Base-by-base conservation (phyloP, 192 early-diverging fungal species). In the Coemansia sp. region DNA sequence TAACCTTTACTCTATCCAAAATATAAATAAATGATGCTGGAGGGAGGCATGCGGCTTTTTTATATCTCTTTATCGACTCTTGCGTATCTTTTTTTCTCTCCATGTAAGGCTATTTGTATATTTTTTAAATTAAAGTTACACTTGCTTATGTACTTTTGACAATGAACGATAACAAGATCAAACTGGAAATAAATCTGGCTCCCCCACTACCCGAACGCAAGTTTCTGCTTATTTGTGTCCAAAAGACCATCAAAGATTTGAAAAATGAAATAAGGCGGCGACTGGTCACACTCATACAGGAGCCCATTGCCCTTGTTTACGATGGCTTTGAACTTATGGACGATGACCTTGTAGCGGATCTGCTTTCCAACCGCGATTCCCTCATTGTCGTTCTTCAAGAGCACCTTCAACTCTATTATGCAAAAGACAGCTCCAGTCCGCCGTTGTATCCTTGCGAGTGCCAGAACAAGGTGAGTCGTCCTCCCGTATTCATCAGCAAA, bases 261-360 rank as follows among this genome's bases (percentile, higher is more conserved):
- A 66, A 63, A 55, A 66, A 59, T 28, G 78, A 81, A 43, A 68
- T 81, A 35, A 61, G 43, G 16, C 68, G 78, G 16, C 78, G 78
- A 26, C 37, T 81, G 12, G 25, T 43, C 1, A 21, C 43, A 4
- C 57, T 80, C 7, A 69, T 66, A 28, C 53, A 29, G 0, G 58
- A 64, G n/a, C 72, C 78, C 2, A 51, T 80, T 15, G 28, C 34
- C 0, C 58, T 80, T 3, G 25, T 52, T 0, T 39, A 40, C 2
- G 58, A 63, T 31, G 78, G 68, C 6, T 74, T 56, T 45, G 78
- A 74, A 62, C 61, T 80, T 30, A 80, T 80, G 78, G 78, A 80
- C 49, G 72, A 80, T 16, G 78, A 75, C 16, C 48, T 59, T 12
- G 74, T 70, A 15, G 20, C 4, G 6, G 74, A 76, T 48, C 31